Percentiles rank a stretch among this genome's conserved stretches.
These are phyloP conservation scores for Fagopyrum homotropicum DNA, from an alignment of 148 eudicot species.

Conservation along the genomic window DNA sequence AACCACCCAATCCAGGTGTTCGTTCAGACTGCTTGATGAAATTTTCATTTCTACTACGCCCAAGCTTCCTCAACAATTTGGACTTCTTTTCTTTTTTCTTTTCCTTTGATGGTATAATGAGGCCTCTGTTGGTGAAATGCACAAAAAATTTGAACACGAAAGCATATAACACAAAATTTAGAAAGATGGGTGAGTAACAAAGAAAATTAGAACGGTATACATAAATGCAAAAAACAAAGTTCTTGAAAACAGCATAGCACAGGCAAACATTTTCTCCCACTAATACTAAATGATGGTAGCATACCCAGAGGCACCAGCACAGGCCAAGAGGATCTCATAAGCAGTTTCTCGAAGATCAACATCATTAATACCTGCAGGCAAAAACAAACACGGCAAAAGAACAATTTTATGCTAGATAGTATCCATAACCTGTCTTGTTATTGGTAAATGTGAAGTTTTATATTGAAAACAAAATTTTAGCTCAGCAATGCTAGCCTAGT, in stretches of 20 bases:
- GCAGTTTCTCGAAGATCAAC: conserved; percentile 98
- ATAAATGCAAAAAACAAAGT: not conserved
- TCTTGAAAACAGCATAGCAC: conserved; percentile 10
- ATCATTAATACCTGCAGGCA: conserved; percentile 63
- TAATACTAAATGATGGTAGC: conserved; percentile 17
- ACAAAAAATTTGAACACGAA: not conserved
- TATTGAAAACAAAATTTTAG: not conserved
- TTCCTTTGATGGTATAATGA: conserved; percentile 87
- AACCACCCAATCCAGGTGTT: conserved; percentile 72
- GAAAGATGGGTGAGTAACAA: conserved; percentile 15
- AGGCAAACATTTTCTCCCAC: conserved; percentile 12
- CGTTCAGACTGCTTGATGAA: conserved; percentile 49
- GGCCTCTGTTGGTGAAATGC: conserved; percentile 47
- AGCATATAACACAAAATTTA: conserved; percentile 10
- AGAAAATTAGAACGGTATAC: conserved; percentile 11
- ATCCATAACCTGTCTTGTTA: not conserved
- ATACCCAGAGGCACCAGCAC: conserved; percentile 99
- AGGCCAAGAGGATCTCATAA: conserved; percentile 88
- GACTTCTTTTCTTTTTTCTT: conserved; percentile 93
- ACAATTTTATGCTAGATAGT: not conserved
- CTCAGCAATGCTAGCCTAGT: not conserved
- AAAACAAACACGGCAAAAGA: not conserved
- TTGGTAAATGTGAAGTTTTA: not conserved
- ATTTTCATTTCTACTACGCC: conserved; percentile 71
- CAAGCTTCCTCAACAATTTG: conserved; percentile 81